Evolutionary conservation across 2,329 filamentous ascomycete genomes (phyloP).

Genomic region (Aspergillus texensis): DNA sequence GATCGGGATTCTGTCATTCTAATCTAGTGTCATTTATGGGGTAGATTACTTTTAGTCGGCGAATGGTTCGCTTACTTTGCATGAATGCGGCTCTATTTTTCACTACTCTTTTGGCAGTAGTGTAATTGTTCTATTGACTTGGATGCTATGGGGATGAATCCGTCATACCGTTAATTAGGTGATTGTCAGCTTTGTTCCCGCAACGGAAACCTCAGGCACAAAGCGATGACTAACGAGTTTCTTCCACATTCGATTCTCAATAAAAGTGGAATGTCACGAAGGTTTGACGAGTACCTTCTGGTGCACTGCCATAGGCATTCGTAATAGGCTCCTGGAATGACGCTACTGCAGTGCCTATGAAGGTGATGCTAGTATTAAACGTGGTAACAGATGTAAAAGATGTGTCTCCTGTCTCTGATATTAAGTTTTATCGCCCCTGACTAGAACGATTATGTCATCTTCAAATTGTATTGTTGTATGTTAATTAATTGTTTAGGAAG

Average conservation of each 20-base stretch:
- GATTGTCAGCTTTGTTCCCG: neutral
- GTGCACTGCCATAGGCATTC: neutral
- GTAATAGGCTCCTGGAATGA: neutral
- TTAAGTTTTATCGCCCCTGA: neutral
- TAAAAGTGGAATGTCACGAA: neutral
- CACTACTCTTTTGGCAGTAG: neutral
- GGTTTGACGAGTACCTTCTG: neutral
- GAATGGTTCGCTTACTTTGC: neutral
- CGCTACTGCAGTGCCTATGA: neutral
- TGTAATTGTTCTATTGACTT: neutral
- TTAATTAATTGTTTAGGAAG: too few species aligned
- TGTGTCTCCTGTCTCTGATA: neutral
- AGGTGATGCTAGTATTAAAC: too few species aligned
- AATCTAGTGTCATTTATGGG: neutral
- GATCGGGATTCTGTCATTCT: conserved; percentile 1
- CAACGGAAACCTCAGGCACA: neutral
- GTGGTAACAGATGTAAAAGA: too few species aligned
- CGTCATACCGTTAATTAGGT: neutral
- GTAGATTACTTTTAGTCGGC: neutral
- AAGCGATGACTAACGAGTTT: neutral
- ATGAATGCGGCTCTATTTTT: neutral
- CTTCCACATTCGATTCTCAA: neutral
- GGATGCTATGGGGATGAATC: neutral
- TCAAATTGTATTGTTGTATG: too few species aligned
- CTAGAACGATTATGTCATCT: neutral